phyloP scores from a whole-genome alignment of 2,329 filamentous ascomycete species.

The Aspergillus ochraceoroseus region DNA sequence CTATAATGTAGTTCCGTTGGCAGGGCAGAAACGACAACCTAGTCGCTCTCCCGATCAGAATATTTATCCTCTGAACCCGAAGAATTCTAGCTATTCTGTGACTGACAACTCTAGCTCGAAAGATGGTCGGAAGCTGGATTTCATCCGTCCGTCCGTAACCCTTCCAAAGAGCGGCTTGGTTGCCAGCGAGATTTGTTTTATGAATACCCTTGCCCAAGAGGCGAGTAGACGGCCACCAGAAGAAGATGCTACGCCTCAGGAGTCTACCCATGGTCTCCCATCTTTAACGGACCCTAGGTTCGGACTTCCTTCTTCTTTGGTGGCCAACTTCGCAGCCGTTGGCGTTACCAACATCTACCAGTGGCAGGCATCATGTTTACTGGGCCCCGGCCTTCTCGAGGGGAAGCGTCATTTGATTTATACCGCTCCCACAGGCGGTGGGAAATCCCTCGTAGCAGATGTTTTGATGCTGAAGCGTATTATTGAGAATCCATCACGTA shows the following conservation, averaged over 20 bases:
- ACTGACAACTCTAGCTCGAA: conserved; percentile 2
- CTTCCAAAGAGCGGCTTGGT: conserved; percentile 37
- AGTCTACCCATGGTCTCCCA: conserved; percentile 45
- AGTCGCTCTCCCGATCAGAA: conserved; percentile 20
- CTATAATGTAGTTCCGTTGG: conserved; percentile 40
- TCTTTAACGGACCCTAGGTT: conserved; percentile 61
- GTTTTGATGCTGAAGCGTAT: conserved; percentile 69
- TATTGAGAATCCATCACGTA: conserved; percentile 58
- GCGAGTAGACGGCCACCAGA: conserved; percentile 20
- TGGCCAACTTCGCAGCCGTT: conserved; percentile 59
- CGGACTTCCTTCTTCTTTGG: conserved; percentile 55
- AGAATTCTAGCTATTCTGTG: conserved; percentile 1
- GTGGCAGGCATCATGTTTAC: conserved; percentile 71
- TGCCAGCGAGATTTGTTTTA: conserved; percentile 34
- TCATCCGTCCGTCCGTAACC: conserved; percentile 27
- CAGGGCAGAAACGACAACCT: conserved; percentile 49
- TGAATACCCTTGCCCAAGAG: conserved; percentile 18
- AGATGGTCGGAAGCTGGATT: conserved; percentile 23
- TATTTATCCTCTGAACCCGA: conserved; percentile 3
- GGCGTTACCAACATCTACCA: conserved; percentile 72
- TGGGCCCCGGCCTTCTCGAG: conserved; percentile 60
- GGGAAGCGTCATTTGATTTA: conserved; percentile 71
- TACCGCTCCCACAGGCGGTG: conserved; percentile 71
- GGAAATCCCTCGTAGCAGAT: conserved; percentile 69
- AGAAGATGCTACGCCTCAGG: conserved; percentile 51